These are phyloP conservation scores for Schizonepeta tenuifolia DNA, from an alignment of 257 asterid species.

Conservation along the genomic window DNA sequence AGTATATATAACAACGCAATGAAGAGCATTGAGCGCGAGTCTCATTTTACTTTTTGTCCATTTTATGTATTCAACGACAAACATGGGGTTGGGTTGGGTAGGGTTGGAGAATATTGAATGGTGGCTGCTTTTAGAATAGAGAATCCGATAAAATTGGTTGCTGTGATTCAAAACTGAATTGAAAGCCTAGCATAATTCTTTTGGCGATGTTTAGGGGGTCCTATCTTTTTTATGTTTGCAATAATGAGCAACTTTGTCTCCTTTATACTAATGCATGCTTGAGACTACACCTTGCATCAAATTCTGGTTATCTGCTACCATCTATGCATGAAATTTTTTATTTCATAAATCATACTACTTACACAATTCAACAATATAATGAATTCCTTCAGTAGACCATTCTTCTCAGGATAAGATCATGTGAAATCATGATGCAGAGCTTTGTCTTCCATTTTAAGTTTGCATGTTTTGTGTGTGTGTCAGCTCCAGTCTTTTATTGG, in stretches of 20 bases:
- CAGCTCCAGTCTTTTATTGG: slow-evolving; percentile 21
- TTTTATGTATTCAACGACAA: slow-evolving; percentile 2
- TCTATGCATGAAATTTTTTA: neutral
- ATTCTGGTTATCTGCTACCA: slow-evolving; percentile 8
- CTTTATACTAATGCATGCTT: neutral
- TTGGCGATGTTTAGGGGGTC: slow-evolving; percentile 4
- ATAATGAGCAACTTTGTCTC: slow-evolving; percentile 6
- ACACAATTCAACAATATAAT: neutral
- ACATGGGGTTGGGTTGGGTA: slow-evolving; percentile 6
- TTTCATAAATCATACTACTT: neutral
- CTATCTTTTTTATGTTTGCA: slow-evolving; percentile 13
- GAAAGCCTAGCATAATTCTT: neutral
- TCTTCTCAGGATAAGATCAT: slow-evolving; percentile 1
- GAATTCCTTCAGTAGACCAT: neutral
- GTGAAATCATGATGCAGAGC: neutral
- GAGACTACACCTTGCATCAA: neutral
- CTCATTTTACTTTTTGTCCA: neutral
- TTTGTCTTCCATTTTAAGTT: neutral
- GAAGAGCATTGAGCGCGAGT: neutral
- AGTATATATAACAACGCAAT: neutral
- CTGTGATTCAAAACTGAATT: slow-evolving; percentile 4
- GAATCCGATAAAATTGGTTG: neutral
- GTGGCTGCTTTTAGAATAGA: slow-evolving; percentile 13
- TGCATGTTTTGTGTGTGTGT: neutral
- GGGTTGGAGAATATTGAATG: neutral